Base-by-base conservation (phyloP, 495 filamentous ascomycete genomes). In the Barbatosphaeria neglecta region DNA sequence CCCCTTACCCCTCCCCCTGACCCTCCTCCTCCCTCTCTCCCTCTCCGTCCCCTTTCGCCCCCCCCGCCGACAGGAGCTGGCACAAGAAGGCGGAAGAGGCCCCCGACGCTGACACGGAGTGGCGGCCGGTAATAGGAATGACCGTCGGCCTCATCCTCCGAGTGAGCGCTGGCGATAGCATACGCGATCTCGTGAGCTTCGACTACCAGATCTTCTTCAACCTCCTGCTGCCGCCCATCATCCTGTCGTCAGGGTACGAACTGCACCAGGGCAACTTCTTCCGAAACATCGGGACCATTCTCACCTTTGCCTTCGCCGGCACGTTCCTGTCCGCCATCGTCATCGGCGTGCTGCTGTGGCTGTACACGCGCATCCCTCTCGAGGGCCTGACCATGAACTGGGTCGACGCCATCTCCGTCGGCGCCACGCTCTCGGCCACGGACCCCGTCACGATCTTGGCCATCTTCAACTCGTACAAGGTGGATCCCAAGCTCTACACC, bases 121-220 rank as follows among this genome's bases (percentile, higher is more conserved):
- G 9, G 31, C 16, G 15, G 27, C 13, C 16, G 31, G 1, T 35
- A 25, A 38, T 57, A 96, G 90, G 92, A 45, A 97, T 97, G 92
- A 83, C 88, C 45, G 86, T 97, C 41, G 92, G 92, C 1, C 69
- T 98, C 53, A 80, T 96, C 53, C 80, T 98, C 39, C 78, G 92
- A 56, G 64, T 95, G 43, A 83, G 80, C 39, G 74, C 82, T 44
- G 80, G 81, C 51, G 81, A 87, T 33, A 84, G 81, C 52, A 88
- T 98, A 47, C 84, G 87, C 61, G 82, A 83, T 50, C 77, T 84
- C 50, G 86, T 98, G 51, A 92, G 83, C 62, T 98, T 98, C 72
- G 81, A 97, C 69, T 95, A 97, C 63, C 89, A 96, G 57, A 90
- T 95, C 65, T 98, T 98, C 73, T 98, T 98, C 72, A 98, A 97